phyloP scores from a whole-genome alignment of 495 filamentous ascomycete genomes.

The Entonaema liquescens region DNA sequence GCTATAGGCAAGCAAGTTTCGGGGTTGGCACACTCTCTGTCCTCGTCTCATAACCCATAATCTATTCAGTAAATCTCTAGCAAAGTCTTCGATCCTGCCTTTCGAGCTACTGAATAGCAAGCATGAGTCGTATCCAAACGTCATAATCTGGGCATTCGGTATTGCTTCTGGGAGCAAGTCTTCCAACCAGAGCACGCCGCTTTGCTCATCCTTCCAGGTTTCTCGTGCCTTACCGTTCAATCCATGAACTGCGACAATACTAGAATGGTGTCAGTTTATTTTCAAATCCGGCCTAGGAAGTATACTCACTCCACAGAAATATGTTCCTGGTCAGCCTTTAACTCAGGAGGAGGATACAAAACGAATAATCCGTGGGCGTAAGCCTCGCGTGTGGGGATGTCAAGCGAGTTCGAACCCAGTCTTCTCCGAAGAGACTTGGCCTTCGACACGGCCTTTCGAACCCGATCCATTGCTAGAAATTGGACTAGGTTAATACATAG shows the following conservation, averaged over 20 bases:
- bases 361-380: not conserved
- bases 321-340: not conserved
- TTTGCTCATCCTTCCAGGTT: not conserved
- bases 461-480: not conserved
- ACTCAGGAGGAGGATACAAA: not conserved
- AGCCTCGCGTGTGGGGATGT: not conserved
- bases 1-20: not conserved
- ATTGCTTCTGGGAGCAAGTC: constrained; percentile 1
- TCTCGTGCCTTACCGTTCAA: not conserved
- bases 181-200: not conserved
- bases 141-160: not conserved
- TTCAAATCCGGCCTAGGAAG: not conserved
- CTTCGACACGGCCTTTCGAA: not conserved
- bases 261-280: not conserved
- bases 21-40: not conserved
- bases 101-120: not conserved
- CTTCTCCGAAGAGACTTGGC: no score
- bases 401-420: no score
- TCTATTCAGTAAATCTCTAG: constrained; percentile 1
- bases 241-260: not conserved
- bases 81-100: not conserved
- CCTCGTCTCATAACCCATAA: not conserved
- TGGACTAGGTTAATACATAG: no score
- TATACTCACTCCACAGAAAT: not conserved
- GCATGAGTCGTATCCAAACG: not conserved